These are phyloP conservation scores for Zymoseptoria brevis DNA, from an alignment of 2,329 filamentous ascomycete species.

Conservation along the genomic window DNA sequence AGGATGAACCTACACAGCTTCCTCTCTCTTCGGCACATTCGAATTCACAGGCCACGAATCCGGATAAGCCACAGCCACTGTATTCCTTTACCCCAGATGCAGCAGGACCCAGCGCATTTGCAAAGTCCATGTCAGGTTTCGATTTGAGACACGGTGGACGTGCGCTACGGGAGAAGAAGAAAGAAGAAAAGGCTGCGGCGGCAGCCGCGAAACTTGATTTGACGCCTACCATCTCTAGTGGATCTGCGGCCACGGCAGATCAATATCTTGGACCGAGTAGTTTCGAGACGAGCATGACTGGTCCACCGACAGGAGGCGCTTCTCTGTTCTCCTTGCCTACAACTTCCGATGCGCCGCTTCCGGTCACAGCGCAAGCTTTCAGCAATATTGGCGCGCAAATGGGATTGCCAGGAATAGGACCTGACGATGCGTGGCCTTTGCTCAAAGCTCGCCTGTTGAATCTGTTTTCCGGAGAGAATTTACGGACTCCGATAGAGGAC, in stretches of 20 bases:
- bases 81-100: conserved; percentile 75
- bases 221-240: conserved; percentile 26
- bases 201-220: conserved; percentile 29
- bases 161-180: conserved; percentile 66
- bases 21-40: conserved; percentile 68
- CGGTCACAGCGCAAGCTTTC: conserved; percentile 33
- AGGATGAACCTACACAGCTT: conserved; percentile 57
- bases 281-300: conserved; percentile 17
- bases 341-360: conserved; percentile 24
- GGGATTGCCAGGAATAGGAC: conserved; percentile 41
- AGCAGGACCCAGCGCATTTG: conserved; percentile 62
- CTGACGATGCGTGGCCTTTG: conserved; percentile 75
- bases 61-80: conserved; percentile 63
- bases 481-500: conserved; percentile 73
- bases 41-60: conserved; percentile 68
- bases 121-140: conserved; percentile 73
- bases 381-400: conserved; percentile 39
- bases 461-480: conserved; percentile 73
- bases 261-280: conserved; percentile 22
- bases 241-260: conserved; percentile 18
- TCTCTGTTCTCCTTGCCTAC: conserved; percentile 27
- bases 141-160: conserved; percentile 71
- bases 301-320: conserved; percentile 23
- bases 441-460: conserved; percentile 67
- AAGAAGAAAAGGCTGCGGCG: conserved; percentile 43